Evolutionary conservation across 2,329 filamentous ascomycete genomes (phyloP), one percentile per base, ranked within the genome.

Genomic region (Pseudogymnoascus sp.): DNA sequence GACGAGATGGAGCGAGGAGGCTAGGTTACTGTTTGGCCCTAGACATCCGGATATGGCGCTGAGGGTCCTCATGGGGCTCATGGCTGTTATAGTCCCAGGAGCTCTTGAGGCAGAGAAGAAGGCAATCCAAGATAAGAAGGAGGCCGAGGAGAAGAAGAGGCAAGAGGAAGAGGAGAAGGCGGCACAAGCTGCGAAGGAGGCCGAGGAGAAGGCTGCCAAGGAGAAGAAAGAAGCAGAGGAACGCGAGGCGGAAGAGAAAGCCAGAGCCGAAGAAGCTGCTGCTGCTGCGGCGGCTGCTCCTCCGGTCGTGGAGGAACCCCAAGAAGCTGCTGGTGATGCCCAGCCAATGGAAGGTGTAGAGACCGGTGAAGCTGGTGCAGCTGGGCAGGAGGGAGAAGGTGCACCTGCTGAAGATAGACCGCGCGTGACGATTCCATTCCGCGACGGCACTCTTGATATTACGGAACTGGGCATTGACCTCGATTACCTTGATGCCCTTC

Each of bases 401-500:
- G 72, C 77, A 57, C 70, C 76, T n/a, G 75, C 75, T 28, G 74
- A 75, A 18, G 71, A 77, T 34, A 79, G 81, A 57, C 75, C 80
- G 59, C 86, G 92, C 55, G 81, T 95, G 28, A 86, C 86, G 67
- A 95, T 90, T 13, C 92, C 82, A 1, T 91, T 99, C 59, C 80
- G 92, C 62, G 92, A 92, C 23, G 88, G 89, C 64, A 85, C 94
- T 67, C 83, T 95, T 59, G 94, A 99, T 71, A 94, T 99, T 56
- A 99, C 94, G 0, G 89, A 90, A 62, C 80, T 99, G 63, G 92
- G 92, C 56, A 97, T 99, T 67, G 94, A 99, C 70, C 83, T 88
- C 13, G 92, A 95, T 60, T 99, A 96, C 73, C 82, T 99, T 5
- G 90, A 94, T 61, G 95, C 92, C n/a, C 77, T 99, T n/a, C 94